These are phyloP conservation scores for Leccinum longicurvipes DNA, from an alignment of 768 basidiomycete species.

Conservation along the genomic window DNA sequence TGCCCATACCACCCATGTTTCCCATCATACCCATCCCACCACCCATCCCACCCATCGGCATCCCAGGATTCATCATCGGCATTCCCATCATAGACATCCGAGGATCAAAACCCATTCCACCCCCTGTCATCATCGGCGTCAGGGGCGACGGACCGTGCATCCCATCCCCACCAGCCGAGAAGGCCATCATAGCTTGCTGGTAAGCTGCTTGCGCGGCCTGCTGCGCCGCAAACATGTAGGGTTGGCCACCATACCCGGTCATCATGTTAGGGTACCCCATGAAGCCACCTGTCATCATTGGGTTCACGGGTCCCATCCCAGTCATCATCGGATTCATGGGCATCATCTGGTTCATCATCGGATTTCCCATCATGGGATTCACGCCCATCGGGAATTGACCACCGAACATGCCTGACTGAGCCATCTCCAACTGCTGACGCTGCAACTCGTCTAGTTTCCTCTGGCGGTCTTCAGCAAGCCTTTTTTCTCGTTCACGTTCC, in stretches of 20 bases:
- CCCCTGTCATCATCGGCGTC: conserved; percentile 58
- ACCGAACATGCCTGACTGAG: conserved; percentile 76
- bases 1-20: conserved; percentile 44
- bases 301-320: conserved; percentile 46
- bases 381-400: conserved; percentile 42
- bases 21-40: background rate
- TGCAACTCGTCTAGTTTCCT: conserved; percentile 90
- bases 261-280: conserved; percentile 43
- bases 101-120: conserved; percentile 60
- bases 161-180: conserved; percentile 70
- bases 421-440: conserved; percentile 85
- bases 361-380: conserved; percentile 75
- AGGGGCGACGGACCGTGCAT: conserved; percentile 36
- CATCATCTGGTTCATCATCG: conserved; percentile 51
- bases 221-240: conserved; percentile 84
- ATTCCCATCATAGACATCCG: conserved; percentile 82
- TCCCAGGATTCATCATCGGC: conserved; percentile 56
- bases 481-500: conserved; percentile 90
- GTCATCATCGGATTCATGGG: conserved; percentile 58
- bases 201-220: conserved; percentile 81
- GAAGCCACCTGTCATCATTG: conserved; percentile 51
- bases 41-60: conserved; percentile 40
- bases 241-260: conserved; percentile 52
- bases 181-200: conserved; percentile 85
- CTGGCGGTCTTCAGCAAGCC: conserved; percentile 89